Conservation (phyloP, 2,329 filamentous ascomycete species). For the Colletotrichum gigasporum region DNA sequence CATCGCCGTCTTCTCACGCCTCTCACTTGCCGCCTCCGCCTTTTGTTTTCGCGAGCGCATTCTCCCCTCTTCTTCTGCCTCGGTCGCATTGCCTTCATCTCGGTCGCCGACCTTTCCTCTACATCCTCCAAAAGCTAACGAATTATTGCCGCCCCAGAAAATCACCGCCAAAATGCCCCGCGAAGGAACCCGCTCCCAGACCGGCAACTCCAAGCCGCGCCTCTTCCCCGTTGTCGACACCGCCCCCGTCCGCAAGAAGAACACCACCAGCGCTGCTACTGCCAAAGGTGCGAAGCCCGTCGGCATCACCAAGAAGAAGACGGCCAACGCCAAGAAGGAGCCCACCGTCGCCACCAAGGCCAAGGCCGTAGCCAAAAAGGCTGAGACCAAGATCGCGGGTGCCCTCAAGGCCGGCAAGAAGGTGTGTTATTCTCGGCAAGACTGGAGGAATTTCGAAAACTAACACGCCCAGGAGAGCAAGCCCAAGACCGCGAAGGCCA, state of each 20-base stretch:
- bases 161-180: constrained; percentile 49
- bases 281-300: constrained; percentile 30
- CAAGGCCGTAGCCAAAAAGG: constrained; percentile 30
- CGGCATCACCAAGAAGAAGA: constrained; percentile 32
- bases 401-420: constrained; percentile 30
- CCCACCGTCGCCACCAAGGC: constrained; percentile 30
- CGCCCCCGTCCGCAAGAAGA: constrained; percentile 53
- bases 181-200: constrained; percentile 61
- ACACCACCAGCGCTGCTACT: constrained; percentile 3
- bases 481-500: constrained; percentile 29
- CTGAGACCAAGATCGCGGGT: constrained; percentile 16
- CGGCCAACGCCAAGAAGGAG: constrained; percentile 27
- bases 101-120: constrained; percentile 1
- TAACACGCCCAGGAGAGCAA: constrained; percentile 20
- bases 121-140: background rate
- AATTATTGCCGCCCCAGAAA: background rate
- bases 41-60: background rate
- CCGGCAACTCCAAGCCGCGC: constrained; percentile 63
- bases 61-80: background rate
- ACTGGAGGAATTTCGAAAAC: background rate
- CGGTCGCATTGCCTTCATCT: background rate
- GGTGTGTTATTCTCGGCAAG: background rate
- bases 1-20: background rate
- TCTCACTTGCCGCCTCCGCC: background rate
- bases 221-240: constrained; percentile 60